Evolutionary conservation across 129 eudicot species (phyloP), one percentile per base, ranked within the genome.

Genomic region (Chrysanthemum makinoi): DNA sequence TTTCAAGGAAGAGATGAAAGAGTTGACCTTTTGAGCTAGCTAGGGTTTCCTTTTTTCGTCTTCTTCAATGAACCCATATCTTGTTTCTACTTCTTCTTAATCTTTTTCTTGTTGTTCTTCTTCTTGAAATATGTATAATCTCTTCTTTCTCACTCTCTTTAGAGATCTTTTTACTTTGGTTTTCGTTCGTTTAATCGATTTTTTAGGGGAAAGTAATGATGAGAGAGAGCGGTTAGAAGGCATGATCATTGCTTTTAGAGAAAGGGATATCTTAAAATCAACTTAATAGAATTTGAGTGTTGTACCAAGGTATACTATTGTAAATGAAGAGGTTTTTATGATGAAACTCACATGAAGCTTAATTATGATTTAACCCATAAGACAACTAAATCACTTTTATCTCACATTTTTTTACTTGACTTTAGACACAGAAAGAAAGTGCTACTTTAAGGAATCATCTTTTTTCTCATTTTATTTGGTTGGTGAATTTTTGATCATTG

Each of bases 181-280:
- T 76, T 76, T 68, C 69, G 74, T 49, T 52, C 56, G 66, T 68
- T 76, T 76, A 55, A 50, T 69, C 20, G 70, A 77, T 50, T 65
- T 65, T 77, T 77, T 71, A 62, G 72, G 76, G 52, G 75, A 22
- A 52, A 52, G 57, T 62, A 77, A 77, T 70, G 81, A 77, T 77
- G 81, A 62, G 57, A 70, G 81, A 77, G 71, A 77, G 76, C 46
- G 81, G 81, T 70, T 69, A 68, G 60, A 76, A 77, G 81, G 70
- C 81, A 77, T 77, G 81, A 70, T 77, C 72, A 77, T 77, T 77
- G 65, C 69, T 48, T 65, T 9, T 70, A 39, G 72, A 64, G 68
- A 73, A 53, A 74, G 70, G 65, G 47, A 65, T 39, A 74, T 48
- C 46, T 39, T 39, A 74, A 47, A 65, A 39, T 61, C 61, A 48